phyloP scores from a whole-genome alignment of 2,329 filamentous ascomycete species.

The Diaporthe amygdali region DNA sequence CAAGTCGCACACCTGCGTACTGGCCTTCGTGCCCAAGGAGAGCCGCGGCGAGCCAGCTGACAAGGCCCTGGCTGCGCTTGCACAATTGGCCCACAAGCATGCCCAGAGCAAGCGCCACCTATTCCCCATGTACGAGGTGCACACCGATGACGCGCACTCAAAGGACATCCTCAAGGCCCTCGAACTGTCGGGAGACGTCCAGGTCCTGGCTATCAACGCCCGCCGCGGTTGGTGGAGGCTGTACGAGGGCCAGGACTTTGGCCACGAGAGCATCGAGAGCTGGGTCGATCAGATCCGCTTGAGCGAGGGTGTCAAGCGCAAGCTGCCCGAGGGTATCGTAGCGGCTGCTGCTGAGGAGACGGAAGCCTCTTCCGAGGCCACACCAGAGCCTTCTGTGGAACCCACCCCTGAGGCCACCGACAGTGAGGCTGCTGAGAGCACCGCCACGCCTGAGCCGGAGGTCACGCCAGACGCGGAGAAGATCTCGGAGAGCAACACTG shows the following conservation, averaged over 20 bases:
- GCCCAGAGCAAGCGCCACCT: slow-evolving; percentile 67
- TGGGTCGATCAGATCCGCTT: slow-evolving; percentile 94
- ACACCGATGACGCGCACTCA: slow-evolving; percentile 64
- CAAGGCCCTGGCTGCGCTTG: slow-evolving; percentile 66
- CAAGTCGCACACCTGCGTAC: slow-evolving; percentile 82
- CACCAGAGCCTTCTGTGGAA: slow-evolving; percentile 46
- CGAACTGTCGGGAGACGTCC: slow-evolving; percentile 62
- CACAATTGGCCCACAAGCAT: slow-evolving; percentile 79
- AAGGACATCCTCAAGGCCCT: slow-evolving; percentile 64
- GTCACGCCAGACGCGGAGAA: slow-evolving; percentile 22
- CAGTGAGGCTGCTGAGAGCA: slow-evolving; percentile 29
- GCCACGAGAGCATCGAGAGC: slow-evolving; percentile 68
- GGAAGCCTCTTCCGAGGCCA: slow-evolving; percentile 43
- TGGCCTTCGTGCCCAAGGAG: slow-evolving; percentile 70
- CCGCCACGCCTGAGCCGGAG: slow-evolving; percentile 29
- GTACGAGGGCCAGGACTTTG: slow-evolving; percentile 65
- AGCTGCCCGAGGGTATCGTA: slow-evolving; percentile 67
- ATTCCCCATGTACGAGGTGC: slow-evolving; percentile 84
- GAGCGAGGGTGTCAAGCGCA: slow-evolving; percentile 83
- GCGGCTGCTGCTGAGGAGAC: slow-evolving; percentile 43
- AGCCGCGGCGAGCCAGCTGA: slow-evolving; percentile 53
- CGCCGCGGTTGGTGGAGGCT: slow-evolving; percentile 86
- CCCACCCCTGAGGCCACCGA: slow-evolving; percentile 32
- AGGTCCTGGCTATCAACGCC: slow-evolving; percentile 83
- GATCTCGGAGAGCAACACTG: slow-evolving; percentile 19